A percentile compares a stretch with the other conserved stretches of the same genome.
Conservation (phyloP, 768 basidiomycete genomes). For the Lactifluus piperatus region DNA sequence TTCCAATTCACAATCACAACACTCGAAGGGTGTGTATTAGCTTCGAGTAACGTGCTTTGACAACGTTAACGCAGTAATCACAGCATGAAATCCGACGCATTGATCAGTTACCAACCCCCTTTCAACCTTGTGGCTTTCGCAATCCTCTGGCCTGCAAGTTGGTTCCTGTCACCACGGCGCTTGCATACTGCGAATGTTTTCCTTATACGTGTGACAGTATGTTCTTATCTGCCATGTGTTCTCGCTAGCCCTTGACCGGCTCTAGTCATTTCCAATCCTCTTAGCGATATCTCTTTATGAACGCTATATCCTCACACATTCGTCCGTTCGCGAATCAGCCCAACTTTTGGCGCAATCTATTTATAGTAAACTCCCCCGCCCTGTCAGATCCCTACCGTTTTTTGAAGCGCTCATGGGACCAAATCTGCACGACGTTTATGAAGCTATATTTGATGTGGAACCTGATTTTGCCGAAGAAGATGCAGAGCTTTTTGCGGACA, state of each 20-base stretch:
- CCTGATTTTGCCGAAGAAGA: constrained; percentile 29
- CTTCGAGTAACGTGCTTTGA: not conserved
- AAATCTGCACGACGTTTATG: constrained; percentile 55
- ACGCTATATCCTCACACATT: constrained; percentile 49
- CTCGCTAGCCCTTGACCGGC: not conserved
- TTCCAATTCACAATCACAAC: constrained; percentile 84
- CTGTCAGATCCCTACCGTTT: constrained; percentile 64
- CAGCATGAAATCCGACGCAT: constrained; percentile 81
- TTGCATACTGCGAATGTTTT: constrained; percentile 84
- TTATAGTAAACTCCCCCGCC: constrained; percentile 58
- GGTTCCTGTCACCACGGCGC: constrained; percentile 60
- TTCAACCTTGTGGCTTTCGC: constrained; percentile 79
- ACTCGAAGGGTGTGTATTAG: constrained; percentile 62
- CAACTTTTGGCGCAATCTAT: constrained; percentile 45
- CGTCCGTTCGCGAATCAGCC: constrained; percentile 41
- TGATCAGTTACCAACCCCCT: constrained; percentile 89
- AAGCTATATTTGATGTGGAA: constrained; percentile 73
- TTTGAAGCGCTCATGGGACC: constrained; percentile 73
- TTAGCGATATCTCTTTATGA: constrained; percentile 74
- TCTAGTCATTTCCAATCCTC: constrained; percentile 67
- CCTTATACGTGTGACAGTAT: constrained; percentile 70
- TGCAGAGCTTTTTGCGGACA: constrained; percentile 38
- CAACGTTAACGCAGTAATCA: constrained; percentile 5
- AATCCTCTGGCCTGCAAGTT: constrained; percentile 74
- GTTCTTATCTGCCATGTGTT: constrained; percentile 18